A percentile compares a stretch with the other conserved stretches of the same genome.
Evolutionary conservation across 2,329 filamentous ascomycete species (phyloP).

Genomic region (Hypoxylon sp.): DNA sequence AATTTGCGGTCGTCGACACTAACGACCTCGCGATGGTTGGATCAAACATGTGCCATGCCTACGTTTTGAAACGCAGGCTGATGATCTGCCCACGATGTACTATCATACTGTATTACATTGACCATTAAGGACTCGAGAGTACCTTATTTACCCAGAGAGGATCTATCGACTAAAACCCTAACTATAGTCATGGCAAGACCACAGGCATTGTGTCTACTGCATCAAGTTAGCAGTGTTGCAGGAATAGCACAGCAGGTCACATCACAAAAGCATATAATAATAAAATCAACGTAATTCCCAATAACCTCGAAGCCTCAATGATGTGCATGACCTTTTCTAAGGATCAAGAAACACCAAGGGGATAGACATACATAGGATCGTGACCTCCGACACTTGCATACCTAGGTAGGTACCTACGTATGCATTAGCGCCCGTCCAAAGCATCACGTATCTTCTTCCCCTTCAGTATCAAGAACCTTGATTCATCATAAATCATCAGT

Average conservation of each 20-base stretch:
- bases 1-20: neutral
- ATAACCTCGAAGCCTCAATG: neutral
- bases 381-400: neutral
- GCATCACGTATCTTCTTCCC: neutral
- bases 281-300: neutral
- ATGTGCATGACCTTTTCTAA: neutral
- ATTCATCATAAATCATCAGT: neutral
- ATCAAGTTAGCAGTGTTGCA: neutral
- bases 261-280: neutral
- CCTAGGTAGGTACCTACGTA: no score
- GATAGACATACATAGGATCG: neutral
- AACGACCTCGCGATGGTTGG: neutral
- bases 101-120: neutral
- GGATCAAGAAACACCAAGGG: neutral
- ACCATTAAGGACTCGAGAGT: neutral
- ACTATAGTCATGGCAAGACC: neutral
- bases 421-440: neutral
- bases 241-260: neutral
- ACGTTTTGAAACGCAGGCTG: neutral
- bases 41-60: neutral
- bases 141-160: neutral
- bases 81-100: neutral
- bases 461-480: neutral
- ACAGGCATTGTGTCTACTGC: slow-evolving; percentile 2
- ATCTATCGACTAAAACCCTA: neutral